Conservation (phyloP, 805 yeast genomes). For the Torulaspora delbrueckii region DNA sequence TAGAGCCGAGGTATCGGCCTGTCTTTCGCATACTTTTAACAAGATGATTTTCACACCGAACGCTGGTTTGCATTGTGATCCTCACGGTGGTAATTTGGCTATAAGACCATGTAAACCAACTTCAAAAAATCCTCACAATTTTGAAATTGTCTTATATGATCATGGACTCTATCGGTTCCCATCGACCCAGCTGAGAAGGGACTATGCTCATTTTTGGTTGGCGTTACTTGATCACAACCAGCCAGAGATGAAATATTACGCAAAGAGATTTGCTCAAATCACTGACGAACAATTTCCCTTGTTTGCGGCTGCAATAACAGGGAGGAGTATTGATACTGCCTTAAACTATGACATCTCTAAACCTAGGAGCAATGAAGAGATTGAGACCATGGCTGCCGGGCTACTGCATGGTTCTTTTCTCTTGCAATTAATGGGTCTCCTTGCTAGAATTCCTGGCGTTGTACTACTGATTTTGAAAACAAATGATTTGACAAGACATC, state of each 20-base stretch:
- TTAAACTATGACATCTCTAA: conserved; percentile 56
- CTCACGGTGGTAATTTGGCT: conserved; percentile 96
- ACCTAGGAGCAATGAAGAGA: conserved; percentile 56
- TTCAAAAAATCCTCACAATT: conserved; percentile 53
- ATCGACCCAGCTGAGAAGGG: conserved; percentile 66
- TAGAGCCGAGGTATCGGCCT: conserved; percentile 72
- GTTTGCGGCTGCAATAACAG: conserved; percentile 91
- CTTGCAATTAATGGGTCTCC: conserved; percentile 69
- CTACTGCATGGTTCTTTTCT: conserved; percentile 60
- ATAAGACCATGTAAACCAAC: conserved; percentile 45
- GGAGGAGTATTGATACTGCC: conserved; percentile 79
- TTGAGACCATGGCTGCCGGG: conserved; percentile 58
- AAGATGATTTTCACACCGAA: conserved; percentile 92
- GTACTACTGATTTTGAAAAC: conserved; percentile 86
- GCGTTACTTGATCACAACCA: conserved; percentile 71
- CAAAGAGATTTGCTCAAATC: conserved; percentile 74
- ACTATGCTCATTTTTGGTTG: conserved; percentile 90
- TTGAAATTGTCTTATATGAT: conserved; percentile 88
- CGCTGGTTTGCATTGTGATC: conserved; percentile 94
- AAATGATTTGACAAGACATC: conserved; percentile 82
- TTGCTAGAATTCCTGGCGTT: conserved; percentile 76
- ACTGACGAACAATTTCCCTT: conserved; percentile 72
- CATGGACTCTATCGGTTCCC: conserved; percentile 91
- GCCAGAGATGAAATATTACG: conserved; percentile 63
- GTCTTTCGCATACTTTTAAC: conserved; percentile 86